phyloP scores from a whole-genome alignment of 352 stramenopile genomes.

The Phytophthora europaea region DNA sequence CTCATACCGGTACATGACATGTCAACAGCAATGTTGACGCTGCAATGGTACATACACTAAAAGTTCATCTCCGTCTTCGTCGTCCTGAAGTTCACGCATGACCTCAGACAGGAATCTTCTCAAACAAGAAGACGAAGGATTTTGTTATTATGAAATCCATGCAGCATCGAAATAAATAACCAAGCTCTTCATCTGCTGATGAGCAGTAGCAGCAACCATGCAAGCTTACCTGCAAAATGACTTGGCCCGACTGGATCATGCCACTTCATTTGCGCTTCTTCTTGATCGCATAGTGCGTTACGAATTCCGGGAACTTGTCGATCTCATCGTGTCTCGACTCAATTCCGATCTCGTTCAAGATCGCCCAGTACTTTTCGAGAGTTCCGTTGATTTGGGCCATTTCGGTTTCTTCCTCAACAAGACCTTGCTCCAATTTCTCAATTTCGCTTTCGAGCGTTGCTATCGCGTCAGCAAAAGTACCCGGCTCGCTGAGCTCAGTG shows the following conservation, averaged over 20 bases:
- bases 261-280: constrained; percentile 30
- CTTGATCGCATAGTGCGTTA: constrained; percentile 49
- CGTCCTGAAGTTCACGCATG: too few species aligned
- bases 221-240: constrained; percentile 20
- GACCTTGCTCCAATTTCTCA: constrained; percentile 67
- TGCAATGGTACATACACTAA: too few species aligned
- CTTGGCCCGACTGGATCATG: constrained; percentile 1
- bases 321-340: constrained; percentile 55
- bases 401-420: constrained; percentile 59
- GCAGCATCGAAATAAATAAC: constrained; percentile 7
- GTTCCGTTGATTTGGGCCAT: constrained; percentile 30
- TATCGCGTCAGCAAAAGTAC: constrained; percentile 34
- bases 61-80: too few species aligned
- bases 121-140: not conserved
- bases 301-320: constrained; percentile 62
- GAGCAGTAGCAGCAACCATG: not conserved
- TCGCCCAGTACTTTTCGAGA: constrained; percentile 33
- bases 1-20: too few species aligned
- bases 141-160: not conserved
- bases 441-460: constrained; percentile 60
- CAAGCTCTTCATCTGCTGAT: not conserved
- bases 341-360: constrained; percentile 50
- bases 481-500: constrained; percentile 42
- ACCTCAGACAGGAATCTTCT: too few species aligned
- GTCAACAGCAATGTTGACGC: too few species aligned